Evolutionary conservation across 345 rosid genomes (phyloP), one percentile per base, ranked within the genome.

Genomic region (Zanthoxylum bungeanum): DNA sequence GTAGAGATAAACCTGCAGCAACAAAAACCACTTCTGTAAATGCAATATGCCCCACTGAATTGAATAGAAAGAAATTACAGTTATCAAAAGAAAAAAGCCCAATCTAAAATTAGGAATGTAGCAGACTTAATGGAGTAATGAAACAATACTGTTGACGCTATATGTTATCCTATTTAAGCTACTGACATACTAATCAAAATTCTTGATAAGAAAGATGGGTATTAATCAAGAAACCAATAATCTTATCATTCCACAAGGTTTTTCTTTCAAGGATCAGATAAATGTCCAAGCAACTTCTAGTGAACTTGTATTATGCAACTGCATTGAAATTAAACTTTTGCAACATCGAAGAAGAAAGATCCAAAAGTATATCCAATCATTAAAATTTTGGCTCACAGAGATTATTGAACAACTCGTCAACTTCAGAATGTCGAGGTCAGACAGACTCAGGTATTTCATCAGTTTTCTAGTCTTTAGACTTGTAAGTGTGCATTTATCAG

Each of bases 1-100:
- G 85, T 73, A 92, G 73, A 58, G 98, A 80, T 33, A 92, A 56
- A 64, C 98, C 98, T 94, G 81, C 68, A 77, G 59, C 40, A 83
- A 71, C 42, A 65, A 66, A 17, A 53, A 57, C 24, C 60, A 65
- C 24, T 24, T 36, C 17, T 3, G 16, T 61, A 71, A 61, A 50
- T 61, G 27, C 17, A 34, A 4, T 5, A 34, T 14, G 19, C 33
- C 28, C 51, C 40, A 36, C 37, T 27, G 2, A 21, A 69, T 37
- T 52, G 19, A 59, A 69, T 42, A 22, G 14, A 60, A 40, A 24
- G 34, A 17, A 19, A 27, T 44, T 42, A 5, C 33, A 25, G 27
- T 27, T 62, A 27, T 5, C 11, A 31, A n/a, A 5, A 51, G 21
- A 17, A 19, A 55, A 1, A 1, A 27, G 7, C 2, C 10, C 22